A percentile compares a stretch with the other conserved stretches of the same genome.
These are phyloP conservation scores for Rhamnella rubrinervis DNA, from an alignment of 331 rosid species.

Conservation along the genomic window DNA sequence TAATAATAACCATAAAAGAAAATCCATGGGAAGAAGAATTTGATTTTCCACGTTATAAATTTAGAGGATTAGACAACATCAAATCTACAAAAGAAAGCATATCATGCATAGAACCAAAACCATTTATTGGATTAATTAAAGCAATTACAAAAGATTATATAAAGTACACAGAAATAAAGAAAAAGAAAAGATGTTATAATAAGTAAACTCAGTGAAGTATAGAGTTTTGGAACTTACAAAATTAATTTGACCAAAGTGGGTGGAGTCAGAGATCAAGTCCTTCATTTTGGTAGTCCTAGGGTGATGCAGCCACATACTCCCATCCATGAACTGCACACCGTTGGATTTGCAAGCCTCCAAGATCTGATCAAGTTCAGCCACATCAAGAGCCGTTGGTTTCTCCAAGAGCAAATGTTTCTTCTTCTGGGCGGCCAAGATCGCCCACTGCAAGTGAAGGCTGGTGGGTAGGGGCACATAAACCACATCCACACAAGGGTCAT, in stretches of 20 bases:
- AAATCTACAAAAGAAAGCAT: too few relatives aligned
- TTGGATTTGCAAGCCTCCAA: slow-evolving; percentile 58
- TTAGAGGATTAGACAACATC: too few relatives aligned
- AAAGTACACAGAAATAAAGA: background rate
- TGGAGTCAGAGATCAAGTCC: slow-evolving; percentile 37
- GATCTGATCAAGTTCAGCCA: slow-evolving; percentile 58
- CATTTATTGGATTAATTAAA: too few relatives aligned
- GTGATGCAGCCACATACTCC: slow-evolving; percentile 83
- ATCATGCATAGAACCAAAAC: too few relatives aligned
- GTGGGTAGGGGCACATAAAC: slow-evolving; percentile 80
- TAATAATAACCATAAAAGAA: too few relatives aligned
- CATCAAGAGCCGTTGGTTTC: slow-evolving; percentile 65
- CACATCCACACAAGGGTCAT: slow-evolving; percentile 66
- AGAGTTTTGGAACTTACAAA: slow-evolving; percentile 34
- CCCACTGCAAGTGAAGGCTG: slow-evolving; percentile 64
- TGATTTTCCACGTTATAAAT: too few relatives aligned
- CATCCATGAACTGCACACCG: slow-evolving; percentile 85
- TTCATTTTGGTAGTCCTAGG: slow-evolving; percentile 68
- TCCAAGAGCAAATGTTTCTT: slow-evolving; percentile 81
- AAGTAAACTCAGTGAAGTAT: too few relatives aligned
- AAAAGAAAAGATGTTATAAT: background rate
- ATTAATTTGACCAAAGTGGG: slow-evolving; percentile 36
- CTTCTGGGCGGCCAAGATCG: slow-evolving; percentile 56
- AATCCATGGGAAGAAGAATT: too few relatives aligned
- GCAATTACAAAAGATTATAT: background rate